These are phyloP conservation scores for Lasiodiplodia gonubiensis DNA, from an alignment of 2,329 filamentous ascomycete species.

Conservation along the genomic window DNA sequence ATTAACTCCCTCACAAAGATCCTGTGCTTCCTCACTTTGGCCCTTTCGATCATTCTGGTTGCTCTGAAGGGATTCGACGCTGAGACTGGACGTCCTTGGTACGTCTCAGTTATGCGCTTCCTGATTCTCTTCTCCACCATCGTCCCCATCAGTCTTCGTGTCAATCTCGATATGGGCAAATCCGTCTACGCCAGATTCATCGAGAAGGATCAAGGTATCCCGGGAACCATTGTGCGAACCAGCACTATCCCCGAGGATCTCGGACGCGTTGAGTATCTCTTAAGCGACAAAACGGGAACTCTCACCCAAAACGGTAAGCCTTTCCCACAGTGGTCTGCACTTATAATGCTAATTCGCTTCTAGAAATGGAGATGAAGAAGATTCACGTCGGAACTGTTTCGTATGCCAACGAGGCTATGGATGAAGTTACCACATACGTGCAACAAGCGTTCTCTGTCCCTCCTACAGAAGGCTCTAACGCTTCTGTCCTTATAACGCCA, in stretches of 20 bases:
- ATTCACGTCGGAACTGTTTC: constrained; percentile 98
- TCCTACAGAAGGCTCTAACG: constrained; percentile 37
- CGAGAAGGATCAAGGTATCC: constrained; percentile 86
- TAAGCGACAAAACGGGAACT: constrained; percentile 98
- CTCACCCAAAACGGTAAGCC: constrained; percentile 80
- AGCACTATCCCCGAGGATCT: constrained; percentile 98
- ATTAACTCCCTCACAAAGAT: constrained; percentile 98
- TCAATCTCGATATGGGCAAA: constrained; percentile 97
- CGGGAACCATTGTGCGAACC: constrained; percentile 89
- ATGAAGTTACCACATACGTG: constrained; percentile 88
- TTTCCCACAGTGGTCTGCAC: constrained; percentile 27
- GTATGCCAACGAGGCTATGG: constrained; percentile 98
- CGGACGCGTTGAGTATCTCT: constrained; percentile 91
- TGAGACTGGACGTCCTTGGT: constrained; percentile 77
- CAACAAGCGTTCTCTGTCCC: constrained; percentile 71
- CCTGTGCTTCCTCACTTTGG: constrained; percentile 83
- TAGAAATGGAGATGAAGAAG: constrained; percentile 97
- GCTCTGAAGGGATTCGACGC: constrained; percentile 79
- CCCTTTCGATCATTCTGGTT: constrained; percentile 85
- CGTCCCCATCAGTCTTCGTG: constrained; percentile 92
- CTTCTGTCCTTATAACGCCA: constrained; percentile 69
- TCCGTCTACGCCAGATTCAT: constrained; percentile 96
- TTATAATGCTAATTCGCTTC: constrained; percentile 32
- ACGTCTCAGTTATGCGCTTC: constrained; percentile 97
- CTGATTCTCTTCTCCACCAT: constrained; percentile 98